Percentiles rank a stretch among this genome's conserved stretches.
Evolutionary conservation across 192 early-diverging fungal species (phyloP).

Genomic region (Pecoramyces ruminantium): DNA sequence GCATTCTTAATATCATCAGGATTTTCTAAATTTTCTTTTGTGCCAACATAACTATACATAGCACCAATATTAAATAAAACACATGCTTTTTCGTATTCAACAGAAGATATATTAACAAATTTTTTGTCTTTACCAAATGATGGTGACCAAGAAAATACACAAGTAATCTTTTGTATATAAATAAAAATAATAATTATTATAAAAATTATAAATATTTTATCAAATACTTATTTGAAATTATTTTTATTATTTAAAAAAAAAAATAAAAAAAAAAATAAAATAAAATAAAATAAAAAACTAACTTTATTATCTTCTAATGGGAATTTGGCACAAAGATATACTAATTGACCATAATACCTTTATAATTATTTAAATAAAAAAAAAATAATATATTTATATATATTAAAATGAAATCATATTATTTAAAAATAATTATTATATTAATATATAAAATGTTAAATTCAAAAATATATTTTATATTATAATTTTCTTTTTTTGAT

Average conservation of each 20-base stretch:
- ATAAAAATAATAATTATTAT: too few relatives aligned
- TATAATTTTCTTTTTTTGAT: too few relatives aligned
- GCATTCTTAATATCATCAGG: conserved; percentile 64
- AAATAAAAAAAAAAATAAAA: too few relatives aligned
- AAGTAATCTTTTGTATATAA: not conserved
- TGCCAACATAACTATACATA: conserved; percentile 65
- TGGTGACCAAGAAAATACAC: not conserved
- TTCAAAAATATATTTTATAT: too few relatives aligned
- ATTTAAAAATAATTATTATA: too few relatives aligned
- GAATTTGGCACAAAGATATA: not conserved
- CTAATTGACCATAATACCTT: not conserved
- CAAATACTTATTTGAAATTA: too few relatives aligned
- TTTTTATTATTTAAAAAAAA: too few relatives aligned
- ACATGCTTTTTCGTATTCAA: conserved; percentile 71
- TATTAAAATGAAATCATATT: too few relatives aligned
- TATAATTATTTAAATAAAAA: not conserved
- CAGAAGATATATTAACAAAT: not conserved
- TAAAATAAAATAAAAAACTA: too few relatives aligned
- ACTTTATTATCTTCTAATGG: not conserved
- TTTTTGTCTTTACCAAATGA: not conserved
- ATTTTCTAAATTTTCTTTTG: conserved; percentile 42
- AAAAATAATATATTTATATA: too few relatives aligned
- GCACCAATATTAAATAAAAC: conserved; percentile 75
- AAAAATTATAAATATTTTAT: too few relatives aligned
- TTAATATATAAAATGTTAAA: too few relatives aligned